Base-by-base conservation (phyloP, 805 yeast species). In the Starmerella scarabaei region DNA sequence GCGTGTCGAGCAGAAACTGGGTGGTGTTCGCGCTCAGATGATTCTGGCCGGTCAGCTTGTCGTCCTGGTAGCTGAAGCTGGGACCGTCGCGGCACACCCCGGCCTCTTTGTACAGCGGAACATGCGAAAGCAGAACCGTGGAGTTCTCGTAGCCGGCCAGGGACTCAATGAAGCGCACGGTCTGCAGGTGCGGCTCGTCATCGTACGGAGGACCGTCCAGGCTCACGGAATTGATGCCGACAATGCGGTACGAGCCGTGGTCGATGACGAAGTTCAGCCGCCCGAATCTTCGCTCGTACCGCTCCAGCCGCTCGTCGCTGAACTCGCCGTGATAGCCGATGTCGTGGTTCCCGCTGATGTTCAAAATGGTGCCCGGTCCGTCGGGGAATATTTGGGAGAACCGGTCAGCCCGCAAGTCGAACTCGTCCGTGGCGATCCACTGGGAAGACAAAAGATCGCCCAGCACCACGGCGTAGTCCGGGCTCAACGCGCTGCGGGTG, bases 281-380 rank as follows among this genome's bases (percentile, higher is more conserved):
- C 26, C 98, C 98, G 61, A 80, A 91, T 21, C 80, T 62, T 30
- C 64, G 63, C 40, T 67, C 68, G 62, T 75, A 91, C 49, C 98
- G 67, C 1, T 82, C 73, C 75, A 84, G 73, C 53, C 93, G 93
- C 53, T 83, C 95, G 64, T 77, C 75, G 0, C 94, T 85, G 30
- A 93, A 83, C 59, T 91, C 98, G 0, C 97, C 97, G 35, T 81
- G 73, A 57, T 91, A 88, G 0, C 98, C 98, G 35, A 88, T 76
- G 58, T 91, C 98, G 57, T 91, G 98, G 57, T 91, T 91, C 2
- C 98, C 98, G 1, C 93, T 77, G 35, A 91, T 64, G 57, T 91
- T 91, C 45, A 84, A 70, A 54, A 88, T 73, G 28, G 11, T 30
- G 5, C 48, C 45, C 17, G 37, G 42, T 4, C 26, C 37, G 8